A percentile compares a stretch with the other conserved stretches of the same genome.
Conservation (phyloP, 768 basidiomycete species). For the Crucibulum laeve region DNA sequence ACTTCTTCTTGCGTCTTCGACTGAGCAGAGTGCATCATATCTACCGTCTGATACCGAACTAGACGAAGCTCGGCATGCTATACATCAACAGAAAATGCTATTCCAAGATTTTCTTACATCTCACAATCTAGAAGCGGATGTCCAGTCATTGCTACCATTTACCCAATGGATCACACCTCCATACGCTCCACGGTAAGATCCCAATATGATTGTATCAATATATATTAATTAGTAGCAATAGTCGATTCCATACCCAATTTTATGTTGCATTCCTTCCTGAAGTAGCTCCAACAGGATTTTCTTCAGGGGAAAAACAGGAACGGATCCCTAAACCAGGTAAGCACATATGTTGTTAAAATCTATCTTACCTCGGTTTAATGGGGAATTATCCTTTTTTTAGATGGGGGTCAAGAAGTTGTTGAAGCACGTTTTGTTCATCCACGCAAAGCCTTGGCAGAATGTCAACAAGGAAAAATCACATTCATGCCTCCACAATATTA, state of each 20-base stretch:
- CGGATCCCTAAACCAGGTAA: constrained; percentile 59
- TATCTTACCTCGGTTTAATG: not conserved
- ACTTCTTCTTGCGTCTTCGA: constrained; percentile 50
- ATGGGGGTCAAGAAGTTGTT: constrained; percentile 68
- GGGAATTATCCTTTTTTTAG: constrained; percentile 19
- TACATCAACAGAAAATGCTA: constrained; percentile 46
- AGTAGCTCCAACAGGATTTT: constrained; percentile 39
- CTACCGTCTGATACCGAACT: constrained; percentile 32
- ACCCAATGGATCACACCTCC: constrained; percentile 75
- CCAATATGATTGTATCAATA: not conserved
- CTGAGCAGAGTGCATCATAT: constrained; percentile 7
- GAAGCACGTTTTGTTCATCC: constrained; percentile 66
- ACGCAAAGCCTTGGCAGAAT: constrained; percentile 45
- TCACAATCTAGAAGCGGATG: constrained; percentile 39
- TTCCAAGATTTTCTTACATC: constrained; percentile 52
- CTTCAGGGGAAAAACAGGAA: constrained; percentile 51
- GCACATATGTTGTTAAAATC: constrained; percentile 3
- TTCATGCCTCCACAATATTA: constrained; percentile 79
- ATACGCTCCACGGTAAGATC: constrained; percentile 42
- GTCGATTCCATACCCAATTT: constrained; percentile 72
- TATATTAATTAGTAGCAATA: constrained; percentile 18
- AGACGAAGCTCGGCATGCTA: constrained; percentile 49
- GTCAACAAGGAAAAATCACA: constrained; percentile 41
- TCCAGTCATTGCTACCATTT: constrained; percentile 54
- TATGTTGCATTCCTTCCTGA: constrained; percentile 58